Evolutionary conservation across 2,329 filamentous ascomycete species (phyloP).

Genomic region (Hypocreales sp.): DNA sequence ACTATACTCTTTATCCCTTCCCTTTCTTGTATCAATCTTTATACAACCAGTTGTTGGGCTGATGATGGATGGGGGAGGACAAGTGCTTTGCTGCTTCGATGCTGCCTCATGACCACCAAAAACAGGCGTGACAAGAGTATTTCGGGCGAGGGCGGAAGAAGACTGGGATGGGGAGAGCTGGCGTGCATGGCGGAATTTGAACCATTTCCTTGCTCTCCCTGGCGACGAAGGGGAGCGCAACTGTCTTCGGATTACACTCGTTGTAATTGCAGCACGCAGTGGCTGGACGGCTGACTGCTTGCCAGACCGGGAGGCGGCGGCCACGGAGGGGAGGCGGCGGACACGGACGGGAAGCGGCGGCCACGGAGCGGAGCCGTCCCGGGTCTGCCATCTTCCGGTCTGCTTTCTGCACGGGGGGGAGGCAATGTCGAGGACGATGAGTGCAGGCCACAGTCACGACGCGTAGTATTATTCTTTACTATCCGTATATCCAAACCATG

Average conservation of each 20-base stretch:
- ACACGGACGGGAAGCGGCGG: no score
- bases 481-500: conserved; percentile 1
- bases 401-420: no score
- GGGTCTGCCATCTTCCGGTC: no score
- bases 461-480: conserved; percentile 6
- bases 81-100: conserved; percentile 4
- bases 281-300: no score
- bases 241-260: no score
- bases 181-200: conserved; percentile 12
- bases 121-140: conserved; percentile 4
- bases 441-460: conserved; percentile 17
- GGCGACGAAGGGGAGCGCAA: no score
- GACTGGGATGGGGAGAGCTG: conserved; percentile 5
- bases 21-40: conserved; percentile 28
- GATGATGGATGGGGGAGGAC: conserved; percentile 11
- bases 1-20: no score
- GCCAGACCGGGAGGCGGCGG: no score
- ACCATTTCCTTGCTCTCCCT: not conserved
- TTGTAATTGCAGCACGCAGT: no score
- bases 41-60: conserved; percentile 15
- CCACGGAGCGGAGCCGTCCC: no score
- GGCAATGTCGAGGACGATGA: conserved; percentile 11
- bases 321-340: no score
- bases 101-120: conserved; percentile 16
- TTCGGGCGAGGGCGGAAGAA: conserved; percentile 5